Base-by-base conservation (phyloP, 108 stramenopile species). In the Cyclotella kingstonii region DNA sequence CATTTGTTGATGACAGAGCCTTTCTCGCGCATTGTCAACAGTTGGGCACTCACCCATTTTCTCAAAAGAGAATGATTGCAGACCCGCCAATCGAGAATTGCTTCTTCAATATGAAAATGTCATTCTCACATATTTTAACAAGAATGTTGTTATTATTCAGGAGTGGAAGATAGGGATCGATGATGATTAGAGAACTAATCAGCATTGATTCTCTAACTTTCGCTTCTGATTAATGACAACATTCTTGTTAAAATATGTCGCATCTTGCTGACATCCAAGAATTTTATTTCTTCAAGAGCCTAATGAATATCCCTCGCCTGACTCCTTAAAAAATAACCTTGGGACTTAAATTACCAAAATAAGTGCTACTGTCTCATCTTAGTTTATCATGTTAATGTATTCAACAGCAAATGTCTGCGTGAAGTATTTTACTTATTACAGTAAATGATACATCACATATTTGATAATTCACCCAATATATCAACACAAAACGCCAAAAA, bases 201-300 rank as follows among this genome's bases (percentile, higher is more conserved):
- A 93, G 95, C 96, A 95, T 97, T 88, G 92, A 94, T 94, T 92
- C 90, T 93, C 90, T 90, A 89, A 93, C 88, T 93, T 94, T 96
- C 93, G 95, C 91, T 96, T 91, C 94, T 96, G 93, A 96, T 96
- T 94, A 93, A 91, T 94, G 90, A 94, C 93, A 94, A 96, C 91
- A 92, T 96, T 89, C 95, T 94, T 94, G 93, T 83, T 91, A 92
- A 94, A 94, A 92, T 90, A 91, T 93, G 93, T 96, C 92, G 95
- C 95, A 93, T 96, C 95, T 95, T 96, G 81, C 93, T 86, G 78
- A 90, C 93, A 92, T 95, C 88, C 87, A 93, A 90, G 87, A 93
- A 93, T 95, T 95, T 95, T 90, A 95, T 90, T 91, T 91, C 94
- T 95, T 88, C 89, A 89, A 90, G 90, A 82, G 89, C 80, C 93